Conservation (phyloP, 1,284 basidiomycete species). For the Puccinia novopanici region DNA sequence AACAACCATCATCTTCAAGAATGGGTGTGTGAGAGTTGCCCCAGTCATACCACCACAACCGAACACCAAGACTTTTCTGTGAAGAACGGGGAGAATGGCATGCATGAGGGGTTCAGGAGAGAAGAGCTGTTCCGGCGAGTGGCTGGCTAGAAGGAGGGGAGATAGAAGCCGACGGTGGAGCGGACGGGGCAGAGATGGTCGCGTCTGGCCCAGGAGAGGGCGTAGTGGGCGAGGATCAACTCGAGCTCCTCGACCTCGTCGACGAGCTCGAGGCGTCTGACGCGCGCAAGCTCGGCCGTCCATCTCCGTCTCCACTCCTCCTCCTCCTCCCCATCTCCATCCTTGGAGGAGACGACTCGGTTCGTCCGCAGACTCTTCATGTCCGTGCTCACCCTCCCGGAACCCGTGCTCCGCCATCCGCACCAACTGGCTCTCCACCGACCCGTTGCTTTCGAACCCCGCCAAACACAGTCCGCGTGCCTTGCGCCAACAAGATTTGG, state of each 20-base stretch:
- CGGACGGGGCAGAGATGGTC: background rate
- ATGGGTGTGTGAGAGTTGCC: too few species aligned
- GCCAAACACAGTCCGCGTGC: slow-evolving; percentile 57
- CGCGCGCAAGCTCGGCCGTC: slow-evolving; percentile 62
- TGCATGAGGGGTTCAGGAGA: too few species aligned
- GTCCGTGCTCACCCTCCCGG: slow-evolving; percentile 20
- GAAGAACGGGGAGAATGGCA: too few species aligned
- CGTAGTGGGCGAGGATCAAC: slow-evolving; percentile 81
- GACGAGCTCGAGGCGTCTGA: slow-evolving; percentile 75
- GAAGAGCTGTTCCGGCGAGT: too few species aligned
- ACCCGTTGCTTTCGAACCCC: background rate
- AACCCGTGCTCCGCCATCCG: slow-evolving; percentile 8
- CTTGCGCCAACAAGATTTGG: slow-evolving; percentile 73
- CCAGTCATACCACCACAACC: too few species aligned
- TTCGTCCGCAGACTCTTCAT: slow-evolving; percentile 18
- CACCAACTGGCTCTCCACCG: background rate
- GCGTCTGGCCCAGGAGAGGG: slow-evolving; percentile 71
- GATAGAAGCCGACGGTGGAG: background rate
- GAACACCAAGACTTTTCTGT: too few species aligned
- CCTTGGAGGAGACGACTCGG: background rate
- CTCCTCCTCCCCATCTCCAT: background rate
- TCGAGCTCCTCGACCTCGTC: slow-evolving; percentile 91
- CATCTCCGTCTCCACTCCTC: background rate
- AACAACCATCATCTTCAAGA: too few species aligned
- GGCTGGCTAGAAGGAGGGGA: background rate